Base-by-base conservation (phyloP, 2,329 filamentous ascomycete genomes). In the Neonectria sp. region DNA sequence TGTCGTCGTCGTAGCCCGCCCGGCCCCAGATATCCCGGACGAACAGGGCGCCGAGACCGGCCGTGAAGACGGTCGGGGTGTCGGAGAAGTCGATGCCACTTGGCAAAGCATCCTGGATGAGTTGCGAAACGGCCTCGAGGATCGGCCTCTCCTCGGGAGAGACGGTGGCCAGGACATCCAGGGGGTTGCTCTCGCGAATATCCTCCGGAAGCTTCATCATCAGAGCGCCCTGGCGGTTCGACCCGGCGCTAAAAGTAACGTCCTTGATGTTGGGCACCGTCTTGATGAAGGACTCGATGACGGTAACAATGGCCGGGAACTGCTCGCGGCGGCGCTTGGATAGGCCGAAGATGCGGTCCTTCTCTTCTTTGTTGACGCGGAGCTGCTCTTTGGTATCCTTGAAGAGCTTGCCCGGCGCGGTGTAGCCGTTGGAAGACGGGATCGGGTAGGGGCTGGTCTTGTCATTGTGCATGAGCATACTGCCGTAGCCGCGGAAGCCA, bases 401-500 rank as follows among this genome's bases (percentile, higher is more conserved):
- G 75, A 97, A 97, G 3, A 88, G 83, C 3, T 83, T 76, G 12
- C 89, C 88, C 0, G 86, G 79, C 1, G 91, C 93, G 9, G 85
- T 88, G 80, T 96, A 97, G 2, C 93, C 91, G 68, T 95, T 95
- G 79, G 96, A 92, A 24, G 92, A 91, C 0, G 94, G 89, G 29
- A 97, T 92, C 0, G 95, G 95, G 78, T 97, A 98, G 0, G 94
- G 94, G 60, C 87, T 84, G 49, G 94, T 88, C 6, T 84, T 81
- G 74, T 95, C 93, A 71, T 89, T 88, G 77, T 92, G 91, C 92
- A 97, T 95, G 59, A 97, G 86, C 76, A 97, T 90, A 79, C 94
- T 97, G 7, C 95, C 95, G 85, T 97, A 97, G 17, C 95, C 95
- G 40, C 95, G 86, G 77, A 97, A 97, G 0, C 95, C 95, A 27